phyloP scores from a whole-genome alignment of 1,284 basidiomycete species.

The Afroboletus lepidellus region DNA sequence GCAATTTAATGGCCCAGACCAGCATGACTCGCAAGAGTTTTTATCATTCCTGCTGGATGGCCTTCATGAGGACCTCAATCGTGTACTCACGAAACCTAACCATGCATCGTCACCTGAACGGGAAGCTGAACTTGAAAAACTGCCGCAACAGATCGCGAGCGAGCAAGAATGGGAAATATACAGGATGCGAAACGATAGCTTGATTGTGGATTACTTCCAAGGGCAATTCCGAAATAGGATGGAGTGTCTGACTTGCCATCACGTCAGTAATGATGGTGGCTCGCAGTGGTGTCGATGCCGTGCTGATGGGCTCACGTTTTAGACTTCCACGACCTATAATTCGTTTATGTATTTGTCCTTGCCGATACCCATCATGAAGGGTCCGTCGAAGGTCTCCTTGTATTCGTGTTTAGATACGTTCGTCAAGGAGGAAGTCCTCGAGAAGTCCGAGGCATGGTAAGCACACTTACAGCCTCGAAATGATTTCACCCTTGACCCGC shows the following conservation, averaged over 20 bases:
- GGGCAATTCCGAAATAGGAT: conserved; percentile 93
- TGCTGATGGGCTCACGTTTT: conserved; percentile 12
- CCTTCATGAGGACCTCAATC: conserved; percentile 95
- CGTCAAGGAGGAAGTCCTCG: conserved; percentile 88
- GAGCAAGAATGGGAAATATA: conserved; percentile 94
- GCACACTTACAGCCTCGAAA: conserved; percentile 22
- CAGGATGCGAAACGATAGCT: conserved; percentile 86
- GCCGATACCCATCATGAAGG: conserved; percentile 75
- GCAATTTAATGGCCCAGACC: conserved; percentile 88
- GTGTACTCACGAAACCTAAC: conserved; percentile 77
- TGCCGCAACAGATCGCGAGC: conserved; percentile 88
- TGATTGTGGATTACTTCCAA: conserved; percentile 97
- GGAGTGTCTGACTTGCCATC: conserved; percentile 88
- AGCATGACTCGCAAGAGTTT: conserved; percentile 98
- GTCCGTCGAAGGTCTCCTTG: conserved; percentile 67
- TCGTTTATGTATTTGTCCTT: conserved; percentile 95
- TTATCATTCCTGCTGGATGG: conserved; percentile 93
- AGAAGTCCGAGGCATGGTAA: conserved; percentile 94
- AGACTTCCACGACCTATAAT: conserved; percentile 98
- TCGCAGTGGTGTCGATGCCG: conserved; percentile 1
- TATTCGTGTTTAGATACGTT: conserved; percentile 88
- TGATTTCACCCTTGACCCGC: not conserved
- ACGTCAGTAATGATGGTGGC: conserved; percentile 53
- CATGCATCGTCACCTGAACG: conserved; percentile 77
- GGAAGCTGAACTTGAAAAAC: conserved; percentile 83